A percentile compares a stretch with the other conserved stretches of the same genome.
Conservation (phyloP, 176 grass and related monocot species). For the Triticum timopheevii region DNA sequence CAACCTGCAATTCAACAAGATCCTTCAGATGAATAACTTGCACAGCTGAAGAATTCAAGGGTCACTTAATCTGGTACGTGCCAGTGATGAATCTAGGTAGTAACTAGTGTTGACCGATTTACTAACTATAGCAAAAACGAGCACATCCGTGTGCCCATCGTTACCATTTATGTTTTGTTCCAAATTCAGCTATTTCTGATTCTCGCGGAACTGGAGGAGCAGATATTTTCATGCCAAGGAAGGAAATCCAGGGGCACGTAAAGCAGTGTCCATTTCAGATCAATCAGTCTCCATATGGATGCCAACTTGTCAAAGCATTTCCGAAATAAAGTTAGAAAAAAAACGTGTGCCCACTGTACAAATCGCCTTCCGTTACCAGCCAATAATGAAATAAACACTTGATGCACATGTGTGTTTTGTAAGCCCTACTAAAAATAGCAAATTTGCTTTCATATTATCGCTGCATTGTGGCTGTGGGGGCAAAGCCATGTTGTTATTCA, state of each 20-base stretch:
- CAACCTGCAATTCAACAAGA: constrained; percentile 55
- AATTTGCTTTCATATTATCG: constrained; percentile 5
- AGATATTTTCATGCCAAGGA: background rate
- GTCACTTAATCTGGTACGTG: background rate
- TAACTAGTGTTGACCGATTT: background rate
- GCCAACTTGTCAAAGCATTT: background rate
- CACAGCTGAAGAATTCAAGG: constrained; percentile 15
- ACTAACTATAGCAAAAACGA: constrained; percentile 18
- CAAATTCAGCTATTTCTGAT: constrained; percentile 11
- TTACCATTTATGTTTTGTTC: constrained; percentile 26
- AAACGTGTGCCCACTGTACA: background rate
- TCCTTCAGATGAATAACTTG: constrained; percentile 1
- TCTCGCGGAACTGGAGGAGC: constrained; percentile 18
- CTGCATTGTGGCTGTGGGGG: constrained; percentile 6
- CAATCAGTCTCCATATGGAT: constrained; percentile 12
- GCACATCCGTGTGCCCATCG: background rate
- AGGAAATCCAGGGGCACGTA: constrained; percentile 13
- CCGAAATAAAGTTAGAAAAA: background rate
- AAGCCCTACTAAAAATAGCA: constrained; percentile 48
- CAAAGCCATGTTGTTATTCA: constrained; percentile 1
- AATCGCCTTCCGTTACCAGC: background rate
- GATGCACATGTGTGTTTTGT: constrained; percentile 16
- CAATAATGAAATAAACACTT: constrained; percentile 19
- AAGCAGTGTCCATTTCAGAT: constrained; percentile 30
- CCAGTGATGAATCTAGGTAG: background rate